Percentiles rank a stretch among this genome's conserved stretches.
These are phyloP conservation scores for Linum lewisii DNA, from an alignment of 345 rosid species.

Conservation along the genomic window DNA sequence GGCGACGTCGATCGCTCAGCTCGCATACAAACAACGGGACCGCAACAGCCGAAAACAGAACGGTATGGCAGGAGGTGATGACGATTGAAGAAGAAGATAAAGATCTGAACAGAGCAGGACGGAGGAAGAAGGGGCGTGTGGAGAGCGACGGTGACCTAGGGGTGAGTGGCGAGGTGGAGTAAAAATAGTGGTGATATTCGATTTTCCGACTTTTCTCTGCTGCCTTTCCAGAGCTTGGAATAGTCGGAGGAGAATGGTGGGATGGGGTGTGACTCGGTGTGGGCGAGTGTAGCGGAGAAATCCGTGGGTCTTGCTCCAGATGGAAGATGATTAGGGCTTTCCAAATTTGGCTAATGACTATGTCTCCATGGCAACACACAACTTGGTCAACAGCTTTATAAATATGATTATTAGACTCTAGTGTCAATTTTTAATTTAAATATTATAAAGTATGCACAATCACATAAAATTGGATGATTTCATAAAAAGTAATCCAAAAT, in stretches of 20 bases:
- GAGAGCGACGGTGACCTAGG: constrained; percentile 21
- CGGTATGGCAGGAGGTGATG: not conserved
- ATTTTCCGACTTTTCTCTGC: not conserved
- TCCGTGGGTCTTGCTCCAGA: not conserved
- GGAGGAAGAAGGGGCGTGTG: constrained; percentile 19
- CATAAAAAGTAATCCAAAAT: too few species aligned
- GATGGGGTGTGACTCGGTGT: not conserved
- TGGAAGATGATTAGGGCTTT: not conserved
- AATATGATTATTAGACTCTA: too few species aligned
- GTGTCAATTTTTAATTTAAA: too few species aligned
- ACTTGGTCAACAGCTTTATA: too few species aligned
- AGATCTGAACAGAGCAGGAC: not conserved
- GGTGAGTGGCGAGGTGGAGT: constrained; percentile 19
- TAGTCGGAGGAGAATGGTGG: not conserved
- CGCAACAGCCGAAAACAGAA: not conserved
- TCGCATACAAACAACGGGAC: not conserved
- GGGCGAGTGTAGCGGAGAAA: not conserved
- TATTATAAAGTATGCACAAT: too few species aligned
- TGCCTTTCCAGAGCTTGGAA: not conserved
- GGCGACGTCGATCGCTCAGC: constrained; percentile 24
- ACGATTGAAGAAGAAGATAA: not conserved
- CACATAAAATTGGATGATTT: too few species aligned
- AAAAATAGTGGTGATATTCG: not conserved
- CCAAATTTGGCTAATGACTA: not conserved
- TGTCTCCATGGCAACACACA: too few species aligned